phyloP scores from a whole-genome alignment of 805 yeast species.

The Saturnispora kantuleensis region DNA sequence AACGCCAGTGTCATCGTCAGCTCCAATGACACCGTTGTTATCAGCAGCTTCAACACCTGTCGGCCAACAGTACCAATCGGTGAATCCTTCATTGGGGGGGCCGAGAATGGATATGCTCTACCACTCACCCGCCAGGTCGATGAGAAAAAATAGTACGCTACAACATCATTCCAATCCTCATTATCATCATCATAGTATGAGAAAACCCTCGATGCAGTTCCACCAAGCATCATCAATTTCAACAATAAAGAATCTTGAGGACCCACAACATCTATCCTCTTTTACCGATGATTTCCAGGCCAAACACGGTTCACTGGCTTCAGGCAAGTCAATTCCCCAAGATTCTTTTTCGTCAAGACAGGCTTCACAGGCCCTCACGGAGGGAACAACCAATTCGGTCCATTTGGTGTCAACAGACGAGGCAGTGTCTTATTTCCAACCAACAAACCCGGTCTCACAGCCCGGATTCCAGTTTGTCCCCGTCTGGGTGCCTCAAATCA shows the following conservation, averaged over 20 bases:
- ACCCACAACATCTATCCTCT: neutral
- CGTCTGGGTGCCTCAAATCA: slow-evolving; percentile 55
- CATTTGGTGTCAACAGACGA: slow-evolving; percentile 21
- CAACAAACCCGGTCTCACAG: slow-evolving; percentile 15
- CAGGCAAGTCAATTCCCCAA: neutral
- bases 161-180: neutral
- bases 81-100: too few species aligned
- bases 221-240: neutral
- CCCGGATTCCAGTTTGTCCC: slow-evolving; percentile 28
- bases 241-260: neutral
- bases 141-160: neutral
- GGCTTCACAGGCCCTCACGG: slow-evolving; percentile 12
- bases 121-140: neutral
- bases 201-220: too few species aligned
- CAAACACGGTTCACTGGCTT: slow-evolving; percentile 2
- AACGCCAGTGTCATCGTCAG: neutral
- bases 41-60: neutral
- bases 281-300: too few species aligned
- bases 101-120: too few species aligned
- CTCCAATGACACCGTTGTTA: neutral
- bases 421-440: slow-evolving; percentile 20
- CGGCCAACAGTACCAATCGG: too few species aligned
- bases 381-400: slow-evolving; percentile 9
- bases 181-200: neutral
- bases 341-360: slow-evolving; percentile 10